Evolutionary conservation across 306 rosid species (phyloP).

Genomic region (Parietaria judaica): DNA sequence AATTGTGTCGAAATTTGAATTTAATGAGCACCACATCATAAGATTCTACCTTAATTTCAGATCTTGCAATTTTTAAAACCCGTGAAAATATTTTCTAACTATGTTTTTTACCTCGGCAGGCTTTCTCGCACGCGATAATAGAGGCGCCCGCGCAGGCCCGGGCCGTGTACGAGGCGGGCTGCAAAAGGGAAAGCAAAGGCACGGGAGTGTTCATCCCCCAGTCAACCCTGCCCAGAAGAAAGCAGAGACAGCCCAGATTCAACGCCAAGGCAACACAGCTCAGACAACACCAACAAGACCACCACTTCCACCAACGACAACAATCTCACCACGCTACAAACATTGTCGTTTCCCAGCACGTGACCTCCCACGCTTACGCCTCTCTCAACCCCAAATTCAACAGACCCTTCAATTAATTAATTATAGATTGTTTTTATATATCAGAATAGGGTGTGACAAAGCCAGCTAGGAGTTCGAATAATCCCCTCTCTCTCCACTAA

Average conservation of each 20-base stretch:
- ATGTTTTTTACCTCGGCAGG: slow-evolving; percentile 26
- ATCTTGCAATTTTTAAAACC: too few relatives aligned
- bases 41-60: too few relatives aligned
- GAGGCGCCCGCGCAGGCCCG: slow-evolving; percentile 31
- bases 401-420: slow-evolving; percentile 16
- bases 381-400: slow-evolving; percentile 35
- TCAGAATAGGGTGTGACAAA: background rate
- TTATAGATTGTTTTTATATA: background rate
- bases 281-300: slow-evolving; percentile 25
- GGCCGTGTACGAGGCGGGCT: slow-evolving; percentile 25
- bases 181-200: slow-evolving; percentile 64
- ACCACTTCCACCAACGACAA: background rate
- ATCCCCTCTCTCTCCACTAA: slow-evolving; percentile 5
- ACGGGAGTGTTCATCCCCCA: slow-evolving; percentile 86
- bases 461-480: slow-evolving; percentile 14
- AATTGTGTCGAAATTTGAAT: background rate
- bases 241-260: slow-evolving; percentile 43
- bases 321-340: slow-evolving; percentile 24
- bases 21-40: too few relatives aligned
- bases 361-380: slow-evolving; percentile 22
- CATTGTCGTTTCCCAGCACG: slow-evolving; percentile 42
- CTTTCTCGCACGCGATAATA: slow-evolving; percentile 30
- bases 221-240: slow-evolving; percentile 49
- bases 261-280: slow-evolving; percentile 33
- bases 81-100: too few relatives aligned